A percentile compares a stretch with the other conserved stretches of the same genome.
phyloP scores from a whole-genome alignment of 805 yeast genomes.

The Naumovozyma castellii region DNA sequence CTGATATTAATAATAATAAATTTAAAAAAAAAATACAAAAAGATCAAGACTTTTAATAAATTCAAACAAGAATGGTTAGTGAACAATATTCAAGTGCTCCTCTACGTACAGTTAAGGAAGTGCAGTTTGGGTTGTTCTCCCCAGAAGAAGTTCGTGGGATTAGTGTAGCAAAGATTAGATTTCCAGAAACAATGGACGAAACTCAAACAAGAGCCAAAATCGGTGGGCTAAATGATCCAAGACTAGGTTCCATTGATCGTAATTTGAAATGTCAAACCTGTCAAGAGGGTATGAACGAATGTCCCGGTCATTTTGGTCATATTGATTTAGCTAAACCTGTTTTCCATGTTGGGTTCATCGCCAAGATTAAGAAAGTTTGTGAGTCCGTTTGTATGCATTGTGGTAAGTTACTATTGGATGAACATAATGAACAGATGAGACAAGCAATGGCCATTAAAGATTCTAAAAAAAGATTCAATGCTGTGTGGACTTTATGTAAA shows the following conservation, averaged over 20 bases:
- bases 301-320: slow-evolving; percentile 99
- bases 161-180: slow-evolving; percentile 94
- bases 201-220: slow-evolving; percentile 89
- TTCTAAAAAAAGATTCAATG: slow-evolving; percentile 91
- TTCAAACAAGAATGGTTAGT: slow-evolving; percentile 30
- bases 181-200: slow-evolving; percentile 99
- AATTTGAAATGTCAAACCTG: slow-evolving; percentile 98
- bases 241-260: slow-evolving; percentile 94
- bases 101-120: slow-evolving; percentile 92
- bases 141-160: slow-evolving; percentile 97
- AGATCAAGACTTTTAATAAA: neutral
- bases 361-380: slow-evolving; percentile 88
- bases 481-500: slow-evolving; percentile 90
- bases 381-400: slow-evolving; percentile 98
- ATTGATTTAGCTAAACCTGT: slow-evolving; percentile 97
- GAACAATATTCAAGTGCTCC: slow-evolving; percentile 98
- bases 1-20: neutral
- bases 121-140: slow-evolving; percentile 93
- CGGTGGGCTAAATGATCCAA: slow-evolving; percentile 95
- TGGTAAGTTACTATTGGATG: slow-evolving; percentile 88
- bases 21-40: slow-evolving; percentile 3
- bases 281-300: slow-evolving; percentile 98
- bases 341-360: slow-evolving; percentile 90
- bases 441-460: slow-evolving; percentile 83
- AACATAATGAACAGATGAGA: slow-evolving; percentile 57